These are phyloP conservation scores for Fusarium beomiforme DNA, from an alignment of 2,329 filamentous ascomycete species.

Conservation along the genomic window DNA sequence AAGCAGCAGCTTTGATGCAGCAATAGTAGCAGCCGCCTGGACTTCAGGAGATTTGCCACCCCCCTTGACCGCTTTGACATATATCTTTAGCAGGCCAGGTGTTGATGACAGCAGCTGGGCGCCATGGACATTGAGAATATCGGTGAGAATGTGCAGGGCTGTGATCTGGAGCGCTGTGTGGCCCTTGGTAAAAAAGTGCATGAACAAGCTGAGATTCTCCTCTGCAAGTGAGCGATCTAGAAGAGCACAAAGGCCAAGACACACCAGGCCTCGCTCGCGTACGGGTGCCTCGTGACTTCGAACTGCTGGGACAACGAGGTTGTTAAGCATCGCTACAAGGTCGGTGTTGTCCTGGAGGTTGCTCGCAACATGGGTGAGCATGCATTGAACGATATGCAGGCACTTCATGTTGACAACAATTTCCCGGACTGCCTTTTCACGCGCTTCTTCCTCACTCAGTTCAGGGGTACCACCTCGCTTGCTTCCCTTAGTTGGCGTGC, in stretches of 20 bases:
- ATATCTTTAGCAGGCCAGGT: conserved; percentile 82
- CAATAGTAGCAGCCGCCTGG: conserved; percentile 82
- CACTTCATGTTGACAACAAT: conserved; percentile 99
- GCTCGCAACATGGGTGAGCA: conserved; percentile 91
- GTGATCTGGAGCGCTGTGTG: conserved; percentile 91
- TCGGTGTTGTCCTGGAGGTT: conserved; percentile 89
- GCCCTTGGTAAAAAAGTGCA: conserved; percentile 95
- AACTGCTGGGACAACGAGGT: conserved; percentile 93
- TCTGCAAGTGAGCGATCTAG: conserved; percentile 91
- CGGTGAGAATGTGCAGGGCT: conserved; percentile 88
- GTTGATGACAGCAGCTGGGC: conserved; percentile 76
- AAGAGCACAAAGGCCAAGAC: conserved; percentile 89
- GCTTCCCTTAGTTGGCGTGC: conserved; percentile 61
- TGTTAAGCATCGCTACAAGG: conserved; percentile 98
- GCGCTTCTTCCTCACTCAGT: conserved; percentile 71
- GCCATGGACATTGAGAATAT: conserved; percentile 91
- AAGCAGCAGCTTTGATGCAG: conserved; percentile 87
- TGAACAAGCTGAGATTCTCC: conserved; percentile 91
- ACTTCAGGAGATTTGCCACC: conserved; percentile 76
- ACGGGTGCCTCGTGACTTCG: conserved; percentile 93
- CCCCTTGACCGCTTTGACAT: conserved; percentile 81
- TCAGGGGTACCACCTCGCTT: conserved; percentile 55
- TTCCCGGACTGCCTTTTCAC: conserved; percentile 83
- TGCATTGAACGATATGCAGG: conserved; percentile 95
- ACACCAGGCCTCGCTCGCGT: conserved; percentile 88